Base-by-base conservation (phyloP, 2,329 filamentous ascomycete species). In the Chaetothyriales sp. region DNA sequence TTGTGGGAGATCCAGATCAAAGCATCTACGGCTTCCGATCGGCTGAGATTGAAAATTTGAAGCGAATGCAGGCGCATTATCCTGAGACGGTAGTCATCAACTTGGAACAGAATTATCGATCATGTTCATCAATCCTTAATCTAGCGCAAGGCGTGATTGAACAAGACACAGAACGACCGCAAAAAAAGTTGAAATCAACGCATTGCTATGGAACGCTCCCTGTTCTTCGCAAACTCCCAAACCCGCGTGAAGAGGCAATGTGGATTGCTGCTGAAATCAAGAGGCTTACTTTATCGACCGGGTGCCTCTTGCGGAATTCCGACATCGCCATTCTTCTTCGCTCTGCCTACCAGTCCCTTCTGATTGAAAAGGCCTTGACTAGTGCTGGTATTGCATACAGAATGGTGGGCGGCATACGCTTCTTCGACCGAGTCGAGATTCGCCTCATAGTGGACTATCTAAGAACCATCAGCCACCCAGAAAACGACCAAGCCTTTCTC, bases 21-120 rank as follows among this genome's bases (percentile, higher is more conserved):
- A 95, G 89, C 64, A 98, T 98, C 51, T 98, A 96, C 64, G 86
- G 90, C 18, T 98, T 93, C 74, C 82, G 90, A 18, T 89, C 87
- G 6, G 90, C 92, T 8, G 90, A 98, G 65, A 86, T 90, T 59
- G 83, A 83, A 63, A 98, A 96, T 60, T 73, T 96, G 46, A 78
- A 79, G 57, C 80, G 84, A 2, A 81, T 98, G 73, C 77, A 87
- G 49, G 72, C 72, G 43, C 81, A 86, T 52, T 95, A 84, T 62
- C 81, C 81, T 0, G 77, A 83, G 22, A 92, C 88, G 0, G 76
- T 87, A 3, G 83, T 92, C 52, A 80, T 95, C 44, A 81, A 90
- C 5, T 73, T 98, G 2, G 86, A 95, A 63, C 85, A 95, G 61
- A 98, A 96, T 61, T 98, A 98, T 63, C 79, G 90, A 19, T 96